phyloP scores from a whole-genome alignment of 225 moss, liverwort and hornwort genomes.

The Bryoerythrophyllum caledonicum region DNA sequence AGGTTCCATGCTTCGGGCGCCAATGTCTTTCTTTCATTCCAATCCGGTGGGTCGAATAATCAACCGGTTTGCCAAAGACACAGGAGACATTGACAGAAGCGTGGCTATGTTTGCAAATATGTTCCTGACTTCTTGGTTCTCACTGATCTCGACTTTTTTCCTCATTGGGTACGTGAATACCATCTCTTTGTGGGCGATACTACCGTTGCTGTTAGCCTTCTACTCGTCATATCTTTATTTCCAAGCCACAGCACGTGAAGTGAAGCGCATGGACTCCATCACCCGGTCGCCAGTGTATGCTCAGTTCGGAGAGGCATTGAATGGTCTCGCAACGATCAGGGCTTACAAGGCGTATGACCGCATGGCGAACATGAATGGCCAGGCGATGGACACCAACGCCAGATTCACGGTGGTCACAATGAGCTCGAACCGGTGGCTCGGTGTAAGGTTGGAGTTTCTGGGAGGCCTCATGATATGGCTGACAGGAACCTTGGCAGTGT shows the following conservation, averaged over 20 bases:
- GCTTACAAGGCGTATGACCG: slow-evolving; percentile 90
- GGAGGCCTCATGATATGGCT: slow-evolving; percentile 94
- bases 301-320: slow-evolving; percentile 94
- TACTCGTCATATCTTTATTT: slow-evolving; percentile 87
- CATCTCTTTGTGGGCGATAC: slow-evolving; percentile 85
- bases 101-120: slow-evolving; percentile 86
- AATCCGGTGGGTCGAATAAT: slow-evolving; percentile 93
- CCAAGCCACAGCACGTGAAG: slow-evolving; percentile 90
- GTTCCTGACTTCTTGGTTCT: slow-evolving; percentile 81
- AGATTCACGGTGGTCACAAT: slow-evolving; percentile 83
- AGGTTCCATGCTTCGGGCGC: slow-evolving; percentile 77
- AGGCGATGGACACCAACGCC: slow-evolving; percentile 82
- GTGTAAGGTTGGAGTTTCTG: slow-evolving; percentile 85
- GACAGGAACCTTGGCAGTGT: slow-evolving; percentile 82
- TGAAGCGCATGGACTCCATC: slow-evolving; percentile 93
- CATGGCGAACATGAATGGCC: slow-evolving; percentile 85
- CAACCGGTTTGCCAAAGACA: slow-evolving; percentile 93
- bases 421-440: slow-evolving; percentile 95
- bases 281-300: slow-evolving; percentile 94
- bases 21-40: slow-evolving; percentile 94
- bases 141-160: slow-evolving; percentile 80
- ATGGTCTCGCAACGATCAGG: slow-evolving; percentile 87
- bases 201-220: slow-evolving; percentile 80
- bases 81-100: slow-evolving; percentile 89
- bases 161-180: slow-evolving; percentile 81